A percentile compares a stretch with the other conserved stretches of the same genome.
Conservation (phyloP, 331 rosid species). For the Pyracantha coccinea region DNA sequence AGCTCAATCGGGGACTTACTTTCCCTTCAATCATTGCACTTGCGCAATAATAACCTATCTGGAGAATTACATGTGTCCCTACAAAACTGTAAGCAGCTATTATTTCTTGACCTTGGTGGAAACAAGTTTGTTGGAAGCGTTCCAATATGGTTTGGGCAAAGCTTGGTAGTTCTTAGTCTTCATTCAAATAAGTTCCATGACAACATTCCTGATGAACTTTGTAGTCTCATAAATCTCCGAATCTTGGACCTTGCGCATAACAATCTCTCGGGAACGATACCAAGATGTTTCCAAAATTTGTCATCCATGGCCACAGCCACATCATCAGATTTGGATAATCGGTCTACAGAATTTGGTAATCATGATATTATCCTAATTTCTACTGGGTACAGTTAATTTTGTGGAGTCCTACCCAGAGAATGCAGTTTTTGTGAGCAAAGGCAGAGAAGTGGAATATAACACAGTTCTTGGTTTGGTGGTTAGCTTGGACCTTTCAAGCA, state of each 20-base stretch:
- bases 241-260: background rate
- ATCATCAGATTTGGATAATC: too few relatives aligned
- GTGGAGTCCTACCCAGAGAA: background rate
- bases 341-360: too few relatives aligned
- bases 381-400: too few relatives aligned
- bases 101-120: slow-evolving; percentile 20
- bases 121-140: slow-evolving; percentile 19
- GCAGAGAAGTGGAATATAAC: background rate
- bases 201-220: background rate
- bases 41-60: background rate
- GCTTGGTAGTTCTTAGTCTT: slow-evolving; percentile 23
- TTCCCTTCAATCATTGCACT: background rate
- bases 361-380: too few relatives aligned
- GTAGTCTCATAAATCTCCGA: background rate
- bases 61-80: slow-evolving; percentile 10
- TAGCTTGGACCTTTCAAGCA: background rate
- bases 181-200: background rate
- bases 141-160: slow-evolving; percentile 30
- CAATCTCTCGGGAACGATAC: background rate
- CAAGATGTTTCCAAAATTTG: background rate
- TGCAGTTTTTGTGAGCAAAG: background rate
- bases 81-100: slow-evolving; percentile 12
- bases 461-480: accelerated
- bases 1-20: background rate
- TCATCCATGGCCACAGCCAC: background rate